phyloP scores from a whole-genome alignment of 1,139 yeast species.

The Taphrina flavorubra region DNA sequence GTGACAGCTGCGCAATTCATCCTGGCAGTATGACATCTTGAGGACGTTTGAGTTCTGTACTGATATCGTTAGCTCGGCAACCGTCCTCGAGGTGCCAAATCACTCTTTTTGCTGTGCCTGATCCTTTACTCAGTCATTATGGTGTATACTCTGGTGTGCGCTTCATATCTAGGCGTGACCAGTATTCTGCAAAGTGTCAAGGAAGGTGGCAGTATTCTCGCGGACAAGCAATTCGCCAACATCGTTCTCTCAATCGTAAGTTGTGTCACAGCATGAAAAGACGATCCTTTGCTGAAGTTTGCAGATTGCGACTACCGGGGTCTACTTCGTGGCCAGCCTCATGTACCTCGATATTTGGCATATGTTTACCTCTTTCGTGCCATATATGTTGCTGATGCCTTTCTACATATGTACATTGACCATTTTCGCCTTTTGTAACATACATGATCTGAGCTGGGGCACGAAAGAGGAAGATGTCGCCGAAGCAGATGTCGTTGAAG shows the following conservation, averaged over 20 bases:
- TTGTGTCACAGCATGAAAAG: background rate
- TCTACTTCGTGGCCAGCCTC: constrained; percentile 75
- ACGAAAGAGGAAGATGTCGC: constrained; percentile 84
- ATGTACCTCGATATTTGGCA: constrained; percentile 95
- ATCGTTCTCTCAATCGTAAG: constrained; percentile 81
- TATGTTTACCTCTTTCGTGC: constrained; percentile 78
- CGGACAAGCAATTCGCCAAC: constrained; percentile 46
- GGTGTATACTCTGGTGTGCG: constrained; percentile 78
- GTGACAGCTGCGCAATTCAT: constrained; percentile 83
- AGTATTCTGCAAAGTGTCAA: constrained; percentile 58
- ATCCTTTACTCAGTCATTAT: constrained; percentile 77
- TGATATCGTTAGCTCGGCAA: constrained; percentile 60
- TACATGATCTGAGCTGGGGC: constrained; percentile 88
- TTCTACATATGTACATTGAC: constrained; percentile 75
- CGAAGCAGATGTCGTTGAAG: constrained; percentile 68
- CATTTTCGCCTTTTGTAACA: constrained; percentile 88
- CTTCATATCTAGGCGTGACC: constrained; percentile 73
- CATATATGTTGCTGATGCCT: constrained; percentile 84
- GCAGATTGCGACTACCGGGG: constrained; percentile 84
- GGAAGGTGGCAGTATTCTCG: constrained; percentile 53
- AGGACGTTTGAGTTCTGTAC: constrained; percentile 4
- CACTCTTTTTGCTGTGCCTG: constrained; percentile 73
- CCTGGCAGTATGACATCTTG: constrained; percentile 64
- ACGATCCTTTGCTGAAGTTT: constrained; percentile 65
- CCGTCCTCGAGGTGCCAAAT: constrained; percentile 88